Evolutionary conservation across 148 eudicot genomes (phyloP), one percentile per base, ranked within the genome.

Genomic region (Euryodendron excelsum): DNA sequence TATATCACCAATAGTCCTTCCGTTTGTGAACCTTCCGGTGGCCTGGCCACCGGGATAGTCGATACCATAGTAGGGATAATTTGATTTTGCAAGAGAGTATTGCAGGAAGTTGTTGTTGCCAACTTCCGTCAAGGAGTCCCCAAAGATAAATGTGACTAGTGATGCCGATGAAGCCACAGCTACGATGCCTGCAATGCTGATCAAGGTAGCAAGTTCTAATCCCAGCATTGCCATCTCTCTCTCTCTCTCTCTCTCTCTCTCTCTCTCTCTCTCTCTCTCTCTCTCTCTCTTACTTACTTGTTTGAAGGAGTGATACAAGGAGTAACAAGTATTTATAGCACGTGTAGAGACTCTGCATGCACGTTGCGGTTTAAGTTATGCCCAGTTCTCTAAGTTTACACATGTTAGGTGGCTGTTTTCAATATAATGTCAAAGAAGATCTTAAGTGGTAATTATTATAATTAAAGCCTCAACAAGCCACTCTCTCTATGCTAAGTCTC

Each of bases 91-190:
- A 13, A 94, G 93, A 1, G 98, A 91, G 78, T 83, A 83, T 23
- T 82, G 89, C 74, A 94, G 78, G 80, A 81, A 89, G 50, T 94
- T 94, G 82, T 94, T 94, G 80, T 94, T 94, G 18, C 98, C 98
- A 27, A 94, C 98, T 83, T 94, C 98, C 2, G 98, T 88, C 79
- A 94, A 87, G n/a, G 98, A 92, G 82, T 94, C 98, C 13, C 98
- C 98, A 61, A 94, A 94, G n/a, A 93, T 72, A 77, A 68, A 94
- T 0, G 97, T 91, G 33, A 94, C 92, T 5, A 84, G 34, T 0
- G 87, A 64, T 20, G 80, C 59, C 1, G 80, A 55, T 20, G 84
- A 52, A n/a, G 65, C 73, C 39, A 28, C 5, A 9, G 61, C 18
- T 15, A 76, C 77, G 55, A 45, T 62, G 64, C 41, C 56, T 61